Evolutionary conservation across 352 stramenopile genomes (phyloP), one percentile per base, ranked within the genome.

Genomic region (Phytophthora lateralis): DNA sequence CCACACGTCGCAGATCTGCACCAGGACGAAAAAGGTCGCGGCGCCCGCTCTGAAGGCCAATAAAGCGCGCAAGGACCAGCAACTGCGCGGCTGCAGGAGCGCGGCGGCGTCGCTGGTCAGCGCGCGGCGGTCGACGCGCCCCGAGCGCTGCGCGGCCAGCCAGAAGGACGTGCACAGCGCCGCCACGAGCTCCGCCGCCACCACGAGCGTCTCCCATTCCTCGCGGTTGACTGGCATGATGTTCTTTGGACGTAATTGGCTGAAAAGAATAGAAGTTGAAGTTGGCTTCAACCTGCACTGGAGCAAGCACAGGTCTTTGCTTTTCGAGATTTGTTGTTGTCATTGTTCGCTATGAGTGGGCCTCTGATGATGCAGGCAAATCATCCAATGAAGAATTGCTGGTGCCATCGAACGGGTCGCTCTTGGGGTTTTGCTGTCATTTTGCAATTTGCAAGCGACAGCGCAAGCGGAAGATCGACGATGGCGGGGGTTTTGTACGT

Each of bases 1-100:
- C 38, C 78, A 78, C 4, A 91, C 26, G 54, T 95, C 80, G 68
- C 75, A 85, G 18, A 78, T 20, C 53, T 90, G 80, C 26, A 91
- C 55, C 29, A 78, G 18, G 0, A 78, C 39, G 58, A 88, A 93
- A 59, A 90, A 93, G 3, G 50, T 64, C 9, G 65, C 46, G n/a
- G 65, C 67, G 2, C 38, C 37, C 0, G 66, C 41, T 15, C 83
- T 63, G 47, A 77, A 93, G 11, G 35, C 60, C 15, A 88, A 14
- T 27, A 93, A 58, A 15, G 44, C 43, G 24, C 60, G 53, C 11
- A 90, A 58, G 11, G 82, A 78, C 53, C 73, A 87, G 48, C 60
- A 82, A 3, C 52, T 56, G 4, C 71, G 66, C 45, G 79, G 75
- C 65, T 87, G 78, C 29, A 78, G 43, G 11, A 90, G 50, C 3